These are phyloP conservation scores for Leishmania major DNA, from an alignment of 208 protist genomes.

Conservation along the genomic window DNA sequence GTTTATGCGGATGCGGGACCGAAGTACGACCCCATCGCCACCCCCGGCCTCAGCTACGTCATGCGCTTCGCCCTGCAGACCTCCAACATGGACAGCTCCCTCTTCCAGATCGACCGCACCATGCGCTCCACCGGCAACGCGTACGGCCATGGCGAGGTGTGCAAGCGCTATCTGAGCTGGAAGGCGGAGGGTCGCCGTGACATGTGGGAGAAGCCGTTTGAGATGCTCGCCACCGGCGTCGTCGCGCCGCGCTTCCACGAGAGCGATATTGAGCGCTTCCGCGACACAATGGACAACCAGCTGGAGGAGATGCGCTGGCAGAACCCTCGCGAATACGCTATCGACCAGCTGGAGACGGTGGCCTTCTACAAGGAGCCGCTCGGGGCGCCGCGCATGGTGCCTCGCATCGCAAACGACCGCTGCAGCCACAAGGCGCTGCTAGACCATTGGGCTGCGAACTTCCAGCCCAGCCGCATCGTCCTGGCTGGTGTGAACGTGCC, in stretches of 20 bases:
- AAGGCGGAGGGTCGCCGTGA: slow-evolving; percentile 77
- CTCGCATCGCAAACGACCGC: slow-evolving; percentile 68
- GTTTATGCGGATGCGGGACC: slow-evolving; percentile 80
- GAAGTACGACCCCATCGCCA: slow-evolving; percentile 80
- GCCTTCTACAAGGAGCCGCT: slow-evolving; percentile 92
- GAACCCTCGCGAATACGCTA: slow-evolving; percentile 69
- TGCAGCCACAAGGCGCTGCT: slow-evolving; percentile 75
- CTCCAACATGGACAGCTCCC: slow-evolving; percentile 86
- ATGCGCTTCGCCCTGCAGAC: slow-evolving; percentile 87
- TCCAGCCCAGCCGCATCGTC: slow-evolving; percentile 69
- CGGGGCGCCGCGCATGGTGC: slow-evolving; percentile 74
- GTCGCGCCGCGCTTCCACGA: slow-evolving; percentile 84
- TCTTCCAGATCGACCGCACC: slow-evolving; percentile 86
- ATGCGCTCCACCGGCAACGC: slow-evolving; percentile 74
- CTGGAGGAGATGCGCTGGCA: slow-evolving; percentile 82
- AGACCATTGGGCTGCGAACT: slow-evolving; percentile 71
- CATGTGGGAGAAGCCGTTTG: slow-evolving; percentile 80
- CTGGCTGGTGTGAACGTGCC: slow-evolving; percentile 83
- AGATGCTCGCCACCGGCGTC: slow-evolving; percentile 75
- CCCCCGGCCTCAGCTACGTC: slow-evolving; percentile 82
- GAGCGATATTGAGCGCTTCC: slow-evolving; percentile 83
- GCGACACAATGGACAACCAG: slow-evolving; percentile 89
- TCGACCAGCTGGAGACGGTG: slow-evolving; percentile 82
- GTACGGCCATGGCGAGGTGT: slow-evolving; percentile 81
- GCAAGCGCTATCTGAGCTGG: slow-evolving; percentile 78